Conservation (phyloP, 129 eudicot genomes). For the Gnaphalium uliginosum region DNA sequence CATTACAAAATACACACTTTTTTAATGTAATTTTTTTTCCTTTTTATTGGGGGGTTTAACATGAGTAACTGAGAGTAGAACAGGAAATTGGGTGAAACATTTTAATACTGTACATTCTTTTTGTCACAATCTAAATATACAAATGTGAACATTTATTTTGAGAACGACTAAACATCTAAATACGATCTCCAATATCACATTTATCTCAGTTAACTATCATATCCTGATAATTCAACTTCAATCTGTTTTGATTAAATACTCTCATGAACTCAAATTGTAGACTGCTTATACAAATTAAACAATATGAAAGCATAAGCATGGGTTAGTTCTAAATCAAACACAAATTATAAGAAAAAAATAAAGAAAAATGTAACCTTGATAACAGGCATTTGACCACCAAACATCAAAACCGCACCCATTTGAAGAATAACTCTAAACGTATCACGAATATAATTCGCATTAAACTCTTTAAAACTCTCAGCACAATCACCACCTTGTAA, state of each 20-base stretch:
- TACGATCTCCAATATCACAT: background rate
- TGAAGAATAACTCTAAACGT: constrained; percentile 79
- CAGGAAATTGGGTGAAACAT: background rate
- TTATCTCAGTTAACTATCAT: background rate
- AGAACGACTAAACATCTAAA: no score
- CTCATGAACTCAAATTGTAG: background rate
- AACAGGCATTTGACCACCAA: constrained; percentile 88
- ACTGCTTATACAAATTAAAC: background rate
- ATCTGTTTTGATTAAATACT: background rate
- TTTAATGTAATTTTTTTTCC: no score
- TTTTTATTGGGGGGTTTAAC: no score
- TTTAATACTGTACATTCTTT: background rate
- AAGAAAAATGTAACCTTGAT: constrained; percentile 1
- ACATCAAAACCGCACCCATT: constrained; percentile 87
- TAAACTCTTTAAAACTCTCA: constrained; percentile 90
- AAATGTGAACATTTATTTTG: no score
- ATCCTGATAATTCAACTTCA: background rate
- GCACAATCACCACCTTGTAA: constrained; percentile 95
- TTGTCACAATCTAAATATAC: no score
- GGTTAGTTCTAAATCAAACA: background rate
- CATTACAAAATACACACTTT: no score
- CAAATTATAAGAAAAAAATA: background rate
- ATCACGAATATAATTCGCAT: constrained; percentile 84
- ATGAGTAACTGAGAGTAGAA: no score
- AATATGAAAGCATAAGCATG: background rate